A percentile compares a stretch with the other conserved stretches of the same genome.
Evolutionary conservation across 805 yeast genomes (phyloP).

Genomic region (Monosporozyma servazzii): DNA sequence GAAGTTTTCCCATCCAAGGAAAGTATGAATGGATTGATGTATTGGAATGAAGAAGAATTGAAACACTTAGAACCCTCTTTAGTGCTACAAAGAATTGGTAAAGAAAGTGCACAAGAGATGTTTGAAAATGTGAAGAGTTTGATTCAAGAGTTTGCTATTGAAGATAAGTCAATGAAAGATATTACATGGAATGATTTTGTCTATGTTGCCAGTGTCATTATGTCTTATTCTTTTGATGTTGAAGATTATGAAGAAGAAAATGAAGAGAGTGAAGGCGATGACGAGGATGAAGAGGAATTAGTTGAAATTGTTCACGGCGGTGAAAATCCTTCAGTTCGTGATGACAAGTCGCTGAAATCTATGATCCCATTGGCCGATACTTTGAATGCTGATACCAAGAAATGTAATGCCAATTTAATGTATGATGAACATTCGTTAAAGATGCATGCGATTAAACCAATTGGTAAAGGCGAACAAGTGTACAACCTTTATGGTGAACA

Average conservation of each 20-base stretch:
- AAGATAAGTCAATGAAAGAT: slow-evolving; percentile 23
- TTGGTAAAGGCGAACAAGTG: slow-evolving; percentile 60
- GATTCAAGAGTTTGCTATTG: slow-evolving; percentile 19
- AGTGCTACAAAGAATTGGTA: slow-evolving; percentile 63
- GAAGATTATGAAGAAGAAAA: slow-evolving; percentile 33
- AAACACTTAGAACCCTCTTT: slow-evolving; percentile 55
- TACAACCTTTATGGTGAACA: slow-evolving; percentile 86
- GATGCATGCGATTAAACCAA: slow-evolving; percentile 62
- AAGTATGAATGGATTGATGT: slow-evolving; percentile 60
- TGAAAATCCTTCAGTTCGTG: slow-evolving; percentile 18
- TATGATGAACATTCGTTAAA: slow-evolving; percentile 41
- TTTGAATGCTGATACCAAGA: slow-evolving; percentile 72
- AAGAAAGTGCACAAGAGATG: slow-evolving; percentile 52
- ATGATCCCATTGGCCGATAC: slow-evolving; percentile 94
- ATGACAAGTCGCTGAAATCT: slow-evolving; percentile 50
- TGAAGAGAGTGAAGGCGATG: slow-evolving; percentile 29
- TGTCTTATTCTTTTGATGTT: slow-evolving; percentile 89
- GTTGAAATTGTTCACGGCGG: neutral
- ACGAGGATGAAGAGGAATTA: slow-evolving; percentile 31
- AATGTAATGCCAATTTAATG: slow-evolving; percentile 64
- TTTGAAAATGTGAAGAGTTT: slow-evolving; percentile 32
- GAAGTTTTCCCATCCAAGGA: slow-evolving; percentile 50
- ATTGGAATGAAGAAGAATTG: slow-evolving; percentile 64
- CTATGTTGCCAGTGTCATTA: slow-evolving; percentile 65
- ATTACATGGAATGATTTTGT: slow-evolving; percentile 53